Evolutionary conservation across 1,139 yeast species (phyloP).

Genomic region (Hyphopichia khmerensis): DNA sequence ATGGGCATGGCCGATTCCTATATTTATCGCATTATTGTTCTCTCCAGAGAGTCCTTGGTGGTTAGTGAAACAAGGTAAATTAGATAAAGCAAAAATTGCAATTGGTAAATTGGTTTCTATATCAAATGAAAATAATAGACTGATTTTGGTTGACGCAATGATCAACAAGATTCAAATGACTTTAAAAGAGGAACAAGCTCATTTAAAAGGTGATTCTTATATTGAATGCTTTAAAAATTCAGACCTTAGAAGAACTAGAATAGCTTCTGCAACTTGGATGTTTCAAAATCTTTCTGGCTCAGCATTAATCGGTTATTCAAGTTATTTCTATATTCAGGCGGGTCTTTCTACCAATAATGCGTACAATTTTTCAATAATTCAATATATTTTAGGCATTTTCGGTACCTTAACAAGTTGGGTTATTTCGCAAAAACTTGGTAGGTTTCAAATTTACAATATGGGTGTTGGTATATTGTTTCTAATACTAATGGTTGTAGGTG

Average conservation of each 20-base stretch:
- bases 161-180: conserved; percentile 43
- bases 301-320: conserved; percentile 53
- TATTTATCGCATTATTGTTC: conserved; percentile 31
- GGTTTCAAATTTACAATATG: conserved; percentile 45
- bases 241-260: conserved; percentile 57
- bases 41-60: conserved; percentile 49
- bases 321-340: conserved; percentile 53
- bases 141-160: conserved; percentile 39
- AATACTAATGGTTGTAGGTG: conserved; percentile 45
- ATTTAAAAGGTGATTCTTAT: conserved; percentile 22
- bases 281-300: conserved; percentile 55
- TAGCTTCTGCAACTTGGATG: conserved; percentile 47
- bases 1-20: conserved; percentile 63
- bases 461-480: conserved; percentile 40
- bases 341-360: conserved; percentile 43
- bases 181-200: conserved; percentile 39
- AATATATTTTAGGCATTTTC: conserved; percentile 47
- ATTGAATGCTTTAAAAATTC: conserved; percentile 50
- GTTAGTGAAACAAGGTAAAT: conserved; percentile 35
- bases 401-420: conserved; percentile 57
- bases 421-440: conserved; percentile 44
- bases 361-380: conserved; percentile 47
- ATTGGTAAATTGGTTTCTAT: conserved; percentile 35
- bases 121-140: conserved; percentile 32
- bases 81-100: conserved; percentile 34